A percentile compares a stretch with the other conserved stretches of the same genome.
Evolutionary conservation across 257 asterid genomes (phyloP).

Genomic region (Solanum virginianum): DNA sequence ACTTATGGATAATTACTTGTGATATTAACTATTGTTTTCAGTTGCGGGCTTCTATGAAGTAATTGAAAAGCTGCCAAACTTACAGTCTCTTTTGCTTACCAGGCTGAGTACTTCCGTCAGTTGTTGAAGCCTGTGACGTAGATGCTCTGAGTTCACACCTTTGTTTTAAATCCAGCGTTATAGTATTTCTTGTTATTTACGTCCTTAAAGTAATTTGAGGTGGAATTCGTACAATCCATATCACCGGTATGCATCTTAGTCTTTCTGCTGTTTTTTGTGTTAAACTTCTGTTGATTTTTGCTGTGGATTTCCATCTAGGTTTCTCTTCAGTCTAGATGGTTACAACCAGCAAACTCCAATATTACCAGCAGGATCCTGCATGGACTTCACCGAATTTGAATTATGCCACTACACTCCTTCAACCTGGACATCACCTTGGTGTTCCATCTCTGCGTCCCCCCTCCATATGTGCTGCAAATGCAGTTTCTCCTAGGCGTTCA

Average conservation of each 20-base stretch:
- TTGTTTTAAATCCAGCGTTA: conserved; percentile 31
- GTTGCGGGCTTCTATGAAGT: background rate
- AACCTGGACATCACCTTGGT: conserved; percentile 21
- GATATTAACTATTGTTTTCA: background rate
- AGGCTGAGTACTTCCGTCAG: conserved; percentile 91
- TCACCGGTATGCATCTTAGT: conserved; percentile 31
- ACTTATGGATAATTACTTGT: background rate
- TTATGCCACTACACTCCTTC: conserved; percentile 18
- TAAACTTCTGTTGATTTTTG: conserved; percentile 9
- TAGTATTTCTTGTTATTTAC: conserved; percentile 12
- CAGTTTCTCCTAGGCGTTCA: conserved; percentile 15
- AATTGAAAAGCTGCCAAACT: conserved; percentile 9
- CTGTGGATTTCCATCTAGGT: conserved; percentile 22
- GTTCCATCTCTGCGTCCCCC: conserved; percentile 21
- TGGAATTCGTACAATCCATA: conserved; percentile 17
- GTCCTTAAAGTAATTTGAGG: conserved; percentile 21
- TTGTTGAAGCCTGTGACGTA: conserved; percentile 92
- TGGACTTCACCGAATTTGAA: conserved; percentile 27
- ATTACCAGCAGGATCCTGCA: conserved; percentile 35
- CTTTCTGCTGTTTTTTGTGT: background rate
- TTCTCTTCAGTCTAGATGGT: conserved; percentile 33
- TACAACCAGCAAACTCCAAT: conserved; percentile 29
- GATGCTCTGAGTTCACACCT: conserved; percentile 7
- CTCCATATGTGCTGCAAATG: conserved; percentile 15
- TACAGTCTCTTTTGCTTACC: conserved; percentile 3